These are phyloP conservation scores for Tribonema minus DNA, from an alignment of 108 stramenopile species.

Conservation along the genomic window DNA sequence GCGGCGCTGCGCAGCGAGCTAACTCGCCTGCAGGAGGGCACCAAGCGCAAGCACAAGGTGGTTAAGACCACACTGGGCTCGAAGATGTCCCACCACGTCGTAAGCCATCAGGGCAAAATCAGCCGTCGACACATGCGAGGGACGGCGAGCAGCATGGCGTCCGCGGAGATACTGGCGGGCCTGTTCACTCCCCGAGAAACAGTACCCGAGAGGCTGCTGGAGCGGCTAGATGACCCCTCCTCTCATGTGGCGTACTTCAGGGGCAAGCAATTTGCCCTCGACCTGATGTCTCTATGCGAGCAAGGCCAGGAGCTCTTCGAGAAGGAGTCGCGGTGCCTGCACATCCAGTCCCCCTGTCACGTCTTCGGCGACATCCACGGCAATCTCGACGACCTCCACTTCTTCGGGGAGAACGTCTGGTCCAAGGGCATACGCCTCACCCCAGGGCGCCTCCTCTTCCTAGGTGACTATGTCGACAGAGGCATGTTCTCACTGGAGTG, in stretches of 20 bases:
- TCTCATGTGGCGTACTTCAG: neutral
- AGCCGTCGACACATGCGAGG: neutral
- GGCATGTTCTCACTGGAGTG: constrained; percentile 85
- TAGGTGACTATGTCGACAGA: constrained; percentile 93
- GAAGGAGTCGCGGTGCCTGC: constrained; percentile 80
- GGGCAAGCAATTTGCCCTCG: constrained; percentile 71
- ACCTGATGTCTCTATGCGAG: constrained; percentile 71
- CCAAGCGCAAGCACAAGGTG: neutral
- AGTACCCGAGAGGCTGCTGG: constrained; percentile 4
- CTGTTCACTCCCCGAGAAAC: constrained; percentile 54
- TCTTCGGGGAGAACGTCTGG: constrained; percentile 92
- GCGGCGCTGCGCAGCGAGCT: neutral
- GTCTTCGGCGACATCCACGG: constrained; percentile 97
- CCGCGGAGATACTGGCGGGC: neutral
- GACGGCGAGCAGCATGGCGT: neutral
- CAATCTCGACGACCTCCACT: constrained; percentile 77
- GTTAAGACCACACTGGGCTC: neutral
- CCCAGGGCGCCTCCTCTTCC: constrained; percentile 89
- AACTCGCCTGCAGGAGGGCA: neutral
- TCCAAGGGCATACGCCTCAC: constrained; percentile 83
- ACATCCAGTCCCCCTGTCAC: constrained; percentile 87
- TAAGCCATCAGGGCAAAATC: neutral
- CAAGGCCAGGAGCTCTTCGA: constrained; percentile 74
- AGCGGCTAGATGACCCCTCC: neutral
- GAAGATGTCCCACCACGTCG: neutral